These are phyloP conservation scores for Rhynchospora breviuscula DNA, from an alignment of 176 grass and related monocot genomes.

Conservation along the genomic window DNA sequence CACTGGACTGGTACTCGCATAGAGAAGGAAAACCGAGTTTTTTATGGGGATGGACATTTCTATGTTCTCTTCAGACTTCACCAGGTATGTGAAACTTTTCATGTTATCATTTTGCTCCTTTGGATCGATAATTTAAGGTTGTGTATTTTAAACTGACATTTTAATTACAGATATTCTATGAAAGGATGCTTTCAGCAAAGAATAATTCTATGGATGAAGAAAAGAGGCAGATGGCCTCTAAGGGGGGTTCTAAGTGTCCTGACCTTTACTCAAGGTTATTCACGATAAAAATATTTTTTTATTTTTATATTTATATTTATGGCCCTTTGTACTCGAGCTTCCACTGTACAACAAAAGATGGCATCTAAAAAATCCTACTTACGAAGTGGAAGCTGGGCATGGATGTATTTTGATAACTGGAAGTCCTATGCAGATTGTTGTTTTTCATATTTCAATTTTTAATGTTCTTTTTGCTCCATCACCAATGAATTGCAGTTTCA, in stretches of 20 bases:
- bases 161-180: constrained; percentile 56
- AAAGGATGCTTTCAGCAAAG: constrained; percentile 63
- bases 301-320: not conserved
- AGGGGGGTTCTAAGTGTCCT: constrained; percentile 34
- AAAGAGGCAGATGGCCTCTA: constrained; percentile 54
- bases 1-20: constrained; percentile 32
- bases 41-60: constrained; percentile 69
- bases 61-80: constrained; percentile 62
- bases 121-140: not conserved
- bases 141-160: not conserved
- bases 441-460: not conserved
- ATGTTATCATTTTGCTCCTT: not conserved
- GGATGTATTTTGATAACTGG: not conserved
- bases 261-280: constrained; percentile 55
- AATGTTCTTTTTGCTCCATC: not conserved
- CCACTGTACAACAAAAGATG: too few relatives aligned
- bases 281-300: not conserved
- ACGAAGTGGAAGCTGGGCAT: constrained; percentile 25
- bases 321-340: too few relatives aligned
- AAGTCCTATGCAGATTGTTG: constrained; percentile 13
- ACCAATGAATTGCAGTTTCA: constrained; percentile 41
- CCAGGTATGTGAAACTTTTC: constrained; percentile 35
- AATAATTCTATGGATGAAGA: constrained; percentile 50
- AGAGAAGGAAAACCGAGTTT: constrained; percentile 33
- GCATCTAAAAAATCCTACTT: too few relatives aligned